phyloP scores from a whole-genome alignment of 495 filamentous ascomycete species.

The Friedmanniomyces simplex region DNA sequence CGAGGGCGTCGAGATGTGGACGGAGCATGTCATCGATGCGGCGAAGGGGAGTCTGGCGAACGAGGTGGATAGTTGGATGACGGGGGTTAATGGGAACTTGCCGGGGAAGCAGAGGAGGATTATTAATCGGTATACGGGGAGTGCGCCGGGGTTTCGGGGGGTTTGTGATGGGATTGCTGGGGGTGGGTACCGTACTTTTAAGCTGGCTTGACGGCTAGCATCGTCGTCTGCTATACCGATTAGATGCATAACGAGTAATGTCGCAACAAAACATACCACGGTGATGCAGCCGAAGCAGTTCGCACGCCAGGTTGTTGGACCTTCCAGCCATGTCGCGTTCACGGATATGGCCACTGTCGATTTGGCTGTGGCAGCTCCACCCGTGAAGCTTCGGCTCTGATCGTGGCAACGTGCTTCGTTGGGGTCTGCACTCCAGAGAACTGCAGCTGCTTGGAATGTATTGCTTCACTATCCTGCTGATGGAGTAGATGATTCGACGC shows the following conservation, averaged over 20 bases:
- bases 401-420: no score
- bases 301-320: no score
- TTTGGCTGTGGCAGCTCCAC: conserved; percentile 54
- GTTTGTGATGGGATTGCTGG: background rate
- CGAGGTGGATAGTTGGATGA: conserved; percentile 10
- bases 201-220: background rate
- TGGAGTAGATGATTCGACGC: no score
- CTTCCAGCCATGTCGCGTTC: background rate
- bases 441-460: no score
- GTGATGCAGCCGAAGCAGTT: no score
- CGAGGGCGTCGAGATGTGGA: conserved; percentile 1
- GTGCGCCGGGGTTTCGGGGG: conserved; percentile 2
- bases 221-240: background rate
- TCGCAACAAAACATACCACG: no score
- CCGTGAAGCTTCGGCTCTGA: conserved; percentile 54
- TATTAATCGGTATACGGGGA: conserved; percentile 8
- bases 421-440: no score
- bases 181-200: background rate
- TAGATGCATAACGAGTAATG: no score
- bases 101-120: conserved; percentile 3
- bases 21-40: background rate
- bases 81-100: conserved; percentile 6
- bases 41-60: conserved; percentile 4
- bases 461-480: no score
- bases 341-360: conserved; percentile 49